Base-by-base conservation (phyloP, 2,329 filamentous ascomycete genomes). In the Aspergillus sp. region DNA sequence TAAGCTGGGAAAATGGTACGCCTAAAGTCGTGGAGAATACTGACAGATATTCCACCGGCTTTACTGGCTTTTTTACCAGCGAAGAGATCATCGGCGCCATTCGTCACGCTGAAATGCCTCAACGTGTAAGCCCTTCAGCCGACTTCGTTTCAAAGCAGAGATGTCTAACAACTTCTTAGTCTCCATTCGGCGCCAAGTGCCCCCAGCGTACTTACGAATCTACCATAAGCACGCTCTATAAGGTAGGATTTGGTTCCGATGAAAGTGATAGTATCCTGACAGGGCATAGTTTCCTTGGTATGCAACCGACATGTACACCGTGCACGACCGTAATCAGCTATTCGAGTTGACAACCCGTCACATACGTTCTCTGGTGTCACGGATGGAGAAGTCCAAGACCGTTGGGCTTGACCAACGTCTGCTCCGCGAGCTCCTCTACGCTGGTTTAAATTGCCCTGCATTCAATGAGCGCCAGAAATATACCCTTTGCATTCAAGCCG, bases 331-430 rank as follows among this genome's bases (percentile, higher is more conserved):
- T 51, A 79, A 80, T 57, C 63, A 70, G 9, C 66, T 85, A 28
- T 83, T 79, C 69, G 70, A 78, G 13, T 69, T 76, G 38, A 70
- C 69, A 55, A 69, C 67, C 57, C 82, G 82, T 25, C 88, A 89
- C 72, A 87, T 94, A 71, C 83, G 82, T 56, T 88, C 92, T 68
- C 83, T 94, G 71, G 85, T 85, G 65, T 89, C 90, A 65, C 81
- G 85, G 48, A 78, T 89, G 53, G 80, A 87, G 78, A 68, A 65
- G 38, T 58, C 62, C 6, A 68, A 70, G 19, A 72, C 69, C 2
- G 71, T 80, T 53, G 78, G 78, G 4, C 71, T 81, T 47, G 74
- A 78, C 55, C 63, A 69, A 39, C 74, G 72, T 49, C 66, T 81
- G 15, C 57, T 80, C 17, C 57, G 66, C 15, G 77, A 80, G 51